Percentiles rank a stretch among this genome's conserved stretches.
Conservation (phyloP, 805 yeast genomes). For the Brettanomyces naardenensis region DNA sequence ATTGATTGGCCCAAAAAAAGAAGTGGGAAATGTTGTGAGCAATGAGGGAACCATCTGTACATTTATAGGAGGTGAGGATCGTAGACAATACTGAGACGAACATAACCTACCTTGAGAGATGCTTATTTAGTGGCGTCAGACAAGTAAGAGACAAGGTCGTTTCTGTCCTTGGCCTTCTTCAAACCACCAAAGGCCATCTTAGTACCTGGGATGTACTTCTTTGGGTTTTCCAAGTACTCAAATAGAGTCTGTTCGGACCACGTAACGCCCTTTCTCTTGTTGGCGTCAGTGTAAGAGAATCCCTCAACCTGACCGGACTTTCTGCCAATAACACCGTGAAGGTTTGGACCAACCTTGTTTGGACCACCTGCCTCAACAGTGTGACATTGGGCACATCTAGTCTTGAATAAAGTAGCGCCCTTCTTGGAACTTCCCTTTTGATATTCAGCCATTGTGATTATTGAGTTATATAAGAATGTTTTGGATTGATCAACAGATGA, state of each 20-base stretch:
- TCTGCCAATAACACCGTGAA: conserved; percentile 92
- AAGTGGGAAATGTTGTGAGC: too few relatives aligned
- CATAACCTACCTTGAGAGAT: too few relatives aligned
- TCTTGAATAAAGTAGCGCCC: conserved; percentile 98
- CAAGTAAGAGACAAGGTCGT: conserved; percentile 89
- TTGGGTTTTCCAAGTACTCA: conserved; percentile 98
- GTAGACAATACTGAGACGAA: too few relatives aligned
- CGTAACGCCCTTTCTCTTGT: conserved; percentile 86
- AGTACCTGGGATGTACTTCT: conserved; percentile 99
- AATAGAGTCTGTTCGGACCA: conserved; percentile 88
- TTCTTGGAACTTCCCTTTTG: conserved; percentile 65
- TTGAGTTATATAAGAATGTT: not conserved
- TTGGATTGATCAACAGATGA: not conserved
- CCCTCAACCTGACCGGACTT: conserved; percentile 87
- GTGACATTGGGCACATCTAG: conserved; percentile 99
- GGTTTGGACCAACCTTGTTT: conserved; percentile 98
- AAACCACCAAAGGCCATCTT: conserved; percentile 99
- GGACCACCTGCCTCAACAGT: conserved; percentile 94
- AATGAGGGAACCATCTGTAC: too few relatives aligned
- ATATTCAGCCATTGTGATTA: conserved; percentile 27
- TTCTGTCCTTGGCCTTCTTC: conserved; percentile 98
- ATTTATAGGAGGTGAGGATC: too few relatives aligned
- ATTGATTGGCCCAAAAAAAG: too few relatives aligned
- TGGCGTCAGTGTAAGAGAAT: conserved; percentile 95
- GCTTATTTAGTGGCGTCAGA: conserved; percentile 37